phyloP scores from a whole-genome alignment of 805 yeast genomes.

The baker's yeast (Saccharomyces cerevisiae) region DNA sequence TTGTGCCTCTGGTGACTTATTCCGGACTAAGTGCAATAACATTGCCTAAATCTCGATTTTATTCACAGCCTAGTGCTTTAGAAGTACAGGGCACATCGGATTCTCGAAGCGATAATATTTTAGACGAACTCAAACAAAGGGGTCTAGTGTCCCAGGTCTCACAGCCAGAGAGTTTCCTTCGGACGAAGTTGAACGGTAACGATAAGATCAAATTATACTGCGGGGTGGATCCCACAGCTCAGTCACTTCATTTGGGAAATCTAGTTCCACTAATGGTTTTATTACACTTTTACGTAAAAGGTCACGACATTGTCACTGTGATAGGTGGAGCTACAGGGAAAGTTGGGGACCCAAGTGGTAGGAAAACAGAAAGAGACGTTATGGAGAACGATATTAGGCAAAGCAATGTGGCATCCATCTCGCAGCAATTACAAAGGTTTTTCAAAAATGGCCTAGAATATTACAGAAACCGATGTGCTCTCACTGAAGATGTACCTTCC shows the following conservation, averaged over 20 bases:
- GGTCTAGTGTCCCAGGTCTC: conserved; percentile 27
- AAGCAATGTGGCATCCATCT: conserved; percentile 51
- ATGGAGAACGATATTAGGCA: conserved; percentile 46
- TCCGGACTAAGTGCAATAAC: neutral
- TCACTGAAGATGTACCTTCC: conserved; percentile 28
- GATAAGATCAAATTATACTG: conserved; percentile 58
- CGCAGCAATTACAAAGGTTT: conserved; percentile 52
- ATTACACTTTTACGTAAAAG: conserved; percentile 74
- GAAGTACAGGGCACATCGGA: neutral
- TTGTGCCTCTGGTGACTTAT: neutral
- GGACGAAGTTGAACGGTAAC: conserved; percentile 9
- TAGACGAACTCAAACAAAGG: conserved; percentile 15
- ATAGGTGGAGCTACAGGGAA: conserved; percentile 95
- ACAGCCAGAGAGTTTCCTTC: conserved; percentile 19
- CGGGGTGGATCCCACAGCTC: conserved; percentile 96
- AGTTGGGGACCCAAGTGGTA: conserved; percentile 95
- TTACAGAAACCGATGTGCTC: conserved; percentile 38
- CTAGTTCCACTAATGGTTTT: conserved; percentile 78
- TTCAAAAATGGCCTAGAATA: conserved; percentile 54
- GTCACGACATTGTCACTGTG: conserved; percentile 74
- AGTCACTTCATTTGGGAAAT: conserved; percentile 84
- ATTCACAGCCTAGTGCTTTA: neutral
- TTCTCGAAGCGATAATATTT: conserved; percentile 4
- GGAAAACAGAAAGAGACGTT: conserved; percentile 61
- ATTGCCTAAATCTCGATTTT: neutral